A percentile compares a stretch with the other conserved stretches of the same genome.
These are phyloP conservation scores for Penicillium sp. DNA, from an alignment of 2,329 filamentous ascomycete genomes.

Conservation along the genomic window DNA sequence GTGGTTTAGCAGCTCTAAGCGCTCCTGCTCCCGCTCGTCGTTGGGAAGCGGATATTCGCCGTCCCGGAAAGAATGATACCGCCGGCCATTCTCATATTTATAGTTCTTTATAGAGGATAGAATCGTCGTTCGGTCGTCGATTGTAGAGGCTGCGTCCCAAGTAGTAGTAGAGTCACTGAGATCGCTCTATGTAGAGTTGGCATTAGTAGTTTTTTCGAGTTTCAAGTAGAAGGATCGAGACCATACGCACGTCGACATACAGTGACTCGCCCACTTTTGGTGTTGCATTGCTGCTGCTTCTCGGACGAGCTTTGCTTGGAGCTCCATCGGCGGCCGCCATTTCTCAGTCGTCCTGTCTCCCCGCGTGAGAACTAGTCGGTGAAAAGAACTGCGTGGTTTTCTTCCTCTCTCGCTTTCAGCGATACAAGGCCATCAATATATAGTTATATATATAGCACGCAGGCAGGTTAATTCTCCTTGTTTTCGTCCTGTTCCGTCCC, in stretches of 20 bases:
- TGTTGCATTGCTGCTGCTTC: background rate
- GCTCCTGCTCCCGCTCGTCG: slow-evolving; percentile 32
- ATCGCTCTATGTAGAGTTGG: slow-evolving; percentile 1
- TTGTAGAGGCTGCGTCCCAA: slow-evolving; percentile 1
- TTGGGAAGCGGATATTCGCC: slow-evolving; percentile 31
- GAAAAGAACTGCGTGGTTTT: background rate
- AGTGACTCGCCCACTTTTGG: slow-evolving; percentile 3
- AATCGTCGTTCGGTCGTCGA: slow-evolving; percentile 15
- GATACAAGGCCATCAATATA: background rate
- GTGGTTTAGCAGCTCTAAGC: slow-evolving; percentile 29
- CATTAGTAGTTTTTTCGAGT: background rate
- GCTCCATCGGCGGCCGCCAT: slow-evolving; percentile 1
- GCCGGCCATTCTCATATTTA: slow-evolving; percentile 27
- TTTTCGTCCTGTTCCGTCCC: background rate
- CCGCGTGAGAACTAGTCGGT: background rate
- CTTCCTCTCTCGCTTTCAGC: background rate
- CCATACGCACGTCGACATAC: slow-evolving; percentile 5
- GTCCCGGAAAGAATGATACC: slow-evolving; percentile 29
- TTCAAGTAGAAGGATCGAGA: background rate
- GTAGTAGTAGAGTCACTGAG: background rate
- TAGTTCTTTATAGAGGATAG: slow-evolving; percentile 16
- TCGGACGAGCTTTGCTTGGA: background rate
- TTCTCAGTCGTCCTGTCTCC: background rate
- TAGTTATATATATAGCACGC: background rate
- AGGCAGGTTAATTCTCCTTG: background rate